These are phyloP conservation scores for Phytophthora tubulina DNA, from an alignment of 352 stramenopile species.

Conservation along the genomic window DNA sequence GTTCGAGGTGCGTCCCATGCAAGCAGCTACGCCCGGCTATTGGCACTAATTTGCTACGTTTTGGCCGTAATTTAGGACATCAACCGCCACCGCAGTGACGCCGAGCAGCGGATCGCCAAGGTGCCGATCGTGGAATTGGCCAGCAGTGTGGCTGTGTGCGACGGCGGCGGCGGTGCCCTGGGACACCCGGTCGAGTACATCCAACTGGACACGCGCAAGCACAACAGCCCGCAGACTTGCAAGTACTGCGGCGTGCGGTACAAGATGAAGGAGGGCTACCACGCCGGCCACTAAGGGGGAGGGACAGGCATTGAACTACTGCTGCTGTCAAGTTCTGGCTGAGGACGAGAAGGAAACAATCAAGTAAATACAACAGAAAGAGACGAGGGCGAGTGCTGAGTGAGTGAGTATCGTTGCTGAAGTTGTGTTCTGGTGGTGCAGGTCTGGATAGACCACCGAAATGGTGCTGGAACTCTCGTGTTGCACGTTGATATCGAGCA, in stretches of 20 bases:
- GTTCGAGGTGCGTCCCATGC: slow-evolving; percentile 55
- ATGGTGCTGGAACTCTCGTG: background rate
- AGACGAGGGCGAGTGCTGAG: slow-evolving; percentile 2
- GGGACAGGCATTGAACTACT: background rate
- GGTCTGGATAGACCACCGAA: slow-evolving; percentile 9
- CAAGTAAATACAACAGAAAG: slow-evolving; percentile 41
- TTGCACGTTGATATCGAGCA: too few relatives aligned
- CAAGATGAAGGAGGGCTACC: slow-evolving; percentile 83
- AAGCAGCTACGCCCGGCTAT: slow-evolving; percentile 1
- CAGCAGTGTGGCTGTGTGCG: slow-evolving; percentile 93
- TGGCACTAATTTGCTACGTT: slow-evolving; percentile 14
- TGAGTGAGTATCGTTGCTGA: background rate
- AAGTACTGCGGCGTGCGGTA: slow-evolving; percentile 95
- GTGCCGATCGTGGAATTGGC: slow-evolving; percentile 94
- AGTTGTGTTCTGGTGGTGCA: slow-evolving; percentile 10
- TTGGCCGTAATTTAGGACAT: slow-evolving; percentile 58
- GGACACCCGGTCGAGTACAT: slow-evolving; percentile 98
- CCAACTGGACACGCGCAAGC: slow-evolving; percentile 88
- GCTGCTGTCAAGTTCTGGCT: background rate
- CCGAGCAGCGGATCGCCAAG: slow-evolving; percentile 88
- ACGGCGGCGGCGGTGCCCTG: slow-evolving; percentile 95
- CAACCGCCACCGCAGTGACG: slow-evolving; percentile 91
- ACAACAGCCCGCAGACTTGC: slow-evolving; percentile 82
- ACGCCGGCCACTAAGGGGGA: slow-evolving; percentile 63
- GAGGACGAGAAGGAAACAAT: slow-evolving; percentile 12